These are phyloP conservation scores for Rutstroemia sp. DNA, from an alignment of 2,329 filamentous ascomycete genomes.

Conservation along the genomic window DNA sequence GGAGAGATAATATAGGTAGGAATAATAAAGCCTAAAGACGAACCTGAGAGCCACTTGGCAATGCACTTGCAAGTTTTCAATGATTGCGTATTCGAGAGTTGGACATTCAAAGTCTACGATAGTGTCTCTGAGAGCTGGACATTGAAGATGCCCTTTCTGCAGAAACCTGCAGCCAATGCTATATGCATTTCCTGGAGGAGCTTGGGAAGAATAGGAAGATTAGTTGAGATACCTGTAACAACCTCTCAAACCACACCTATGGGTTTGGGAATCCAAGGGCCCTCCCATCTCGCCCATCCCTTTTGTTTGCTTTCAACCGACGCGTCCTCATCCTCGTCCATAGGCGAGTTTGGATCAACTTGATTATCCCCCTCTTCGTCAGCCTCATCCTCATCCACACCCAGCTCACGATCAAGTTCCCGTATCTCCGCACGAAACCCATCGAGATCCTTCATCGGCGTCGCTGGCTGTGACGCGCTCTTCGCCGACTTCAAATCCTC, in stretches of 20 bases:
- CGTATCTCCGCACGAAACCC: constrained; percentile 18
- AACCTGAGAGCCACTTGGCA: no score
- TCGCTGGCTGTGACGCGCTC: background rate
- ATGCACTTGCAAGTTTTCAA: no score
- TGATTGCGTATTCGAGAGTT: no score
- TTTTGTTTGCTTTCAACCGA: background rate
- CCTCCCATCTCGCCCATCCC: constrained; percentile 13
- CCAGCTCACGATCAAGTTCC: constrained; percentile 14
- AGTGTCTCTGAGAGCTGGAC: no score
- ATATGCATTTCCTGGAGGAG: no score
- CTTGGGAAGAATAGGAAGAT: background rate
- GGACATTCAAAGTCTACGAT: no score
- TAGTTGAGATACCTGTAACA: background rate
- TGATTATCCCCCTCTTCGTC: background rate
- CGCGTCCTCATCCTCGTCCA: background rate
- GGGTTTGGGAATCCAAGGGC: constrained; percentile 18
- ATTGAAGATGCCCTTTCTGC: no score
- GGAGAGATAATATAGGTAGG: no score
- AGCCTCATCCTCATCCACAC: constrained; percentile 18
- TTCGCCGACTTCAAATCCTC: background rate
- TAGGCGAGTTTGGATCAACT: background rate
- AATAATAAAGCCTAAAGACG: no score
- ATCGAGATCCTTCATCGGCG: constrained; percentile 10
- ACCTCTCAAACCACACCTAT: constrained; percentile 11
- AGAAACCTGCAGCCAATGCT: no score